phyloP scores from a whole-genome alignment of 306 rosid species.

The Trifolium subterraneum region DNA sequence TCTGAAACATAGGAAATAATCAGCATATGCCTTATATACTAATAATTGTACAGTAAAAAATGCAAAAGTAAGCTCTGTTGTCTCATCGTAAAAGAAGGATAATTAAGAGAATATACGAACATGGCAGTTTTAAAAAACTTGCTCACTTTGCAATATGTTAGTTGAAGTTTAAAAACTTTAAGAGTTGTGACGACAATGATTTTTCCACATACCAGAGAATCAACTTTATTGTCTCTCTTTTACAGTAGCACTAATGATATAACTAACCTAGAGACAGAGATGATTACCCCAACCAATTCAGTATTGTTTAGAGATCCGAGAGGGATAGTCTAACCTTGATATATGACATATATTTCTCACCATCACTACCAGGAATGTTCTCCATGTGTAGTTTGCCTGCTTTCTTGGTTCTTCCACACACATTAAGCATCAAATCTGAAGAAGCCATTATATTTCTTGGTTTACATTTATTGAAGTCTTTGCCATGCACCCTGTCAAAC shows the following conservation, averaged over 20 bases:
- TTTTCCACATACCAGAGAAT: constrained; percentile 10
- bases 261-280: constrained; percentile 27
- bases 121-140: not conserved
- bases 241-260: constrained; percentile 17
- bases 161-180: not conserved
- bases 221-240: constrained; percentile 1
- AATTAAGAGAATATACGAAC: not conserved
- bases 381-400: constrained; percentile 63
- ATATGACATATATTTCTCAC: constrained; percentile 90
- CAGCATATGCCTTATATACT: constrained; percentile 34
- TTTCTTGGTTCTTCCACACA: constrained; percentile 52
- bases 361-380: constrained; percentile 57
- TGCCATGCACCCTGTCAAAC: constrained; percentile 58
- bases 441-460: constrained; percentile 51
- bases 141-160: not conserved
- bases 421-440: constrained; percentile 52
- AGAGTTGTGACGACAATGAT: not conserved
- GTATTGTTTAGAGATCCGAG: constrained; percentile 12
- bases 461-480: constrained; percentile 56
- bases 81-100: constrained; percentile 19
- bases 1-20: constrained; percentile 60
- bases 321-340: constrained; percentile 71
- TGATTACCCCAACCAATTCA: constrained; percentile 27
- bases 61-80: constrained; percentile 6
- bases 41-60: not conserved